Evolutionary conservation across 2,329 filamentous ascomycete species (phyloP).

Genomic region (Waltergamsia citrina): DNA sequence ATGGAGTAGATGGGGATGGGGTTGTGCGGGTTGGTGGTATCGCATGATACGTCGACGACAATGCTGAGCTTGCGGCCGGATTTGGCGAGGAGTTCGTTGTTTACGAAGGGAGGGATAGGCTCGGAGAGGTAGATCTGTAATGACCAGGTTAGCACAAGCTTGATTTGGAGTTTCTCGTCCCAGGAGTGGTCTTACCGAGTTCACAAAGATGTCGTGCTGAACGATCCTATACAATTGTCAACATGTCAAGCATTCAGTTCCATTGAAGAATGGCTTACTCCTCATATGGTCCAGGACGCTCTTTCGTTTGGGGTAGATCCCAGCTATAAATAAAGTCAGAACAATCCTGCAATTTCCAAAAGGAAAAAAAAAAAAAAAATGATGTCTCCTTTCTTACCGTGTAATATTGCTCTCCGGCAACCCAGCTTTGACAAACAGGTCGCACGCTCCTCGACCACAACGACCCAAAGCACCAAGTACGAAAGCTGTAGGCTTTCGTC

Average conservation of each 20-base stretch:
- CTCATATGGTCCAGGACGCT: conserved; percentile 59
- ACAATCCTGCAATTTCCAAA: not conserved
- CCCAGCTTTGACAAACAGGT: conserved; percentile 67
- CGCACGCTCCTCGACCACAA: conserved; percentile 77
- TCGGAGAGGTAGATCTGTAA: conserved; percentile 32
- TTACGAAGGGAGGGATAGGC: conserved; percentile 70
- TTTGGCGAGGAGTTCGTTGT: conserved; percentile 52
- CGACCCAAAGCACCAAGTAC: conserved; percentile 80
- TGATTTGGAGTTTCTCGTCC: not conserved
- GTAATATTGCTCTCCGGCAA: conserved; percentile 35
- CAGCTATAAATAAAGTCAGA: too few relatives aligned
- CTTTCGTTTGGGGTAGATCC: conserved; percentile 70
- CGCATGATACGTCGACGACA: conserved; percentile 70
- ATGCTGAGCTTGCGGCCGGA: conserved; percentile 67
- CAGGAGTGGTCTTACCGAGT: conserved; percentile 30
- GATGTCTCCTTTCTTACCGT: too few relatives aligned
- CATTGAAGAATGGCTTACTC: conserved; percentile 41
- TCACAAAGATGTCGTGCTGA: conserved; percentile 68
- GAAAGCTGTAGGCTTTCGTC: conserved; percentile 59
- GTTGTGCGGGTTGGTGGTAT: conserved; percentile 65
- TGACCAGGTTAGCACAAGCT: conserved; percentile 13
- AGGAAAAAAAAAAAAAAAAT: not conserved
- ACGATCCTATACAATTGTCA: too few relatives aligned
- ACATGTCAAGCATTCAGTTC: too few relatives aligned
- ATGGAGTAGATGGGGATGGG: conserved; percentile 70